These are phyloP conservation scores for Alternaria ventricosa DNA, from an alignment of 2,329 filamentous ascomycete genomes.

Conservation along the genomic window DNA sequence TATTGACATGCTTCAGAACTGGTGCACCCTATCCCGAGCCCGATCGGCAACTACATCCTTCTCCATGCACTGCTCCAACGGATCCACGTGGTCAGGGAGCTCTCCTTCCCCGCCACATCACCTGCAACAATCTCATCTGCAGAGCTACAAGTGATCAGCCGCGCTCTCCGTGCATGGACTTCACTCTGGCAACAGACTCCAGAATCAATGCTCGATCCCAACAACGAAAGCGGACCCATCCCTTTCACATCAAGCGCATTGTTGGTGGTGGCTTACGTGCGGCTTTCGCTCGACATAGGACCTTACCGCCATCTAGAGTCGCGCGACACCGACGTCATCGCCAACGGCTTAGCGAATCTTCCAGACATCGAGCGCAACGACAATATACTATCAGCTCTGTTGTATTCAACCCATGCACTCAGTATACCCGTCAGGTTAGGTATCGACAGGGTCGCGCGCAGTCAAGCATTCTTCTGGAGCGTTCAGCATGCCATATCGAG, in stretches of 20 bases:
- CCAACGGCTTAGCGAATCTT: constrained; percentile 47
- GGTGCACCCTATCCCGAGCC: constrained; percentile 36
- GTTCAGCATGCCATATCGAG: constrained; percentile 63
- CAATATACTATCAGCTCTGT: constrained; percentile 56
- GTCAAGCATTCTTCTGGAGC: constrained; percentile 64
- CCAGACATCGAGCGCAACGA: constrained; percentile 57
- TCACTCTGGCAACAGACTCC: constrained; percentile 45
- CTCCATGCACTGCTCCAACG: constrained; percentile 39
- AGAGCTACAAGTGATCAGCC: constrained; percentile 32
- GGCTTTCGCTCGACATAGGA: constrained; percentile 56
- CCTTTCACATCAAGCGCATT: constrained; percentile 56
- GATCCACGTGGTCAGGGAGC: constrained; percentile 37
- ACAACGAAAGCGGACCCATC: constrained; percentile 46
- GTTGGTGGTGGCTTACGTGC: constrained; percentile 56
- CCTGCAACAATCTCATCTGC: constrained; percentile 24
- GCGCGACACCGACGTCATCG: constrained; percentile 52
- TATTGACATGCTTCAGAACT: constrained; percentile 9
- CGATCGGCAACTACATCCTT: constrained; percentile 41
- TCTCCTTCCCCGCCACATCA: constrained; percentile 29
- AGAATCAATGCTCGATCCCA: constrained; percentile 46
- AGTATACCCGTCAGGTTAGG: constrained; percentile 64
- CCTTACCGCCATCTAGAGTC: constrained; percentile 54
- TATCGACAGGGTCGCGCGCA: constrained; percentile 61
- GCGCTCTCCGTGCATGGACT: constrained; percentile 44
- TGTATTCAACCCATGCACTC: constrained; percentile 62